Conservation (phyloP, 768 basidiomycete species). For the Tulasnella sp. region DNA sequence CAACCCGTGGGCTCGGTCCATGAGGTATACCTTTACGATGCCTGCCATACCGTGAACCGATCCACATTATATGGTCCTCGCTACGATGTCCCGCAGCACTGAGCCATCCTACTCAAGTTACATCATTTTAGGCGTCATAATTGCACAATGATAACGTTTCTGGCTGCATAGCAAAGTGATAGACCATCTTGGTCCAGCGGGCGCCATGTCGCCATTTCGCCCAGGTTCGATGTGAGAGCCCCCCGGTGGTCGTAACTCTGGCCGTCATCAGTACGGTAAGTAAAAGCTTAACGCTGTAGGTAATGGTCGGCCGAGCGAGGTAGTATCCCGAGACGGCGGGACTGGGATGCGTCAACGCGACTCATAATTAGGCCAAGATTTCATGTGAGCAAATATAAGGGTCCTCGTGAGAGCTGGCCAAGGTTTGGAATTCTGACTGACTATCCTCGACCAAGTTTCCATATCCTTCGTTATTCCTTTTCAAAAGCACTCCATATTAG, state of each 20-base stretch:
- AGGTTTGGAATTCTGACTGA: constrained; percentile 7
- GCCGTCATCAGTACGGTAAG: not conserved
- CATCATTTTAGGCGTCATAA: not conserved
- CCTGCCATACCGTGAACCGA: not conserved
- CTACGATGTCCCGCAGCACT: not conserved
- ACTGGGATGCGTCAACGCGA: not conserved
- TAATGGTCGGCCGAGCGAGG: not conserved
- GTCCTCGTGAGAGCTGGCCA: not conserved
- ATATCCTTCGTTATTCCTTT: not conserved
- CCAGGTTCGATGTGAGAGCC: not conserved
- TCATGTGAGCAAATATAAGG: not conserved
- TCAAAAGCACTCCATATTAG: not conserved
- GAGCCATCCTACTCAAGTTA: not conserved
- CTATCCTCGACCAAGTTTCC: not conserved
- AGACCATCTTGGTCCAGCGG: not conserved
- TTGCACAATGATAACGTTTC: not conserved
- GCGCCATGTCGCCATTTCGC: not conserved
- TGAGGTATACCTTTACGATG: not conserved
- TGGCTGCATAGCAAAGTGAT: not conserved
- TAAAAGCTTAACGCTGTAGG: not conserved
- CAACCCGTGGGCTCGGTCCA: not conserved
- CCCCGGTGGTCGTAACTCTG: not conserved
- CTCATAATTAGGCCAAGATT: constrained; percentile 8
- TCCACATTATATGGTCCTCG: not conserved
- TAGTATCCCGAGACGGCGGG: not conserved